Evolutionary conservation across 495 filamentous ascomycete species (phyloP).

Genomic region (Hapsidospora chrysogenum): DNA sequence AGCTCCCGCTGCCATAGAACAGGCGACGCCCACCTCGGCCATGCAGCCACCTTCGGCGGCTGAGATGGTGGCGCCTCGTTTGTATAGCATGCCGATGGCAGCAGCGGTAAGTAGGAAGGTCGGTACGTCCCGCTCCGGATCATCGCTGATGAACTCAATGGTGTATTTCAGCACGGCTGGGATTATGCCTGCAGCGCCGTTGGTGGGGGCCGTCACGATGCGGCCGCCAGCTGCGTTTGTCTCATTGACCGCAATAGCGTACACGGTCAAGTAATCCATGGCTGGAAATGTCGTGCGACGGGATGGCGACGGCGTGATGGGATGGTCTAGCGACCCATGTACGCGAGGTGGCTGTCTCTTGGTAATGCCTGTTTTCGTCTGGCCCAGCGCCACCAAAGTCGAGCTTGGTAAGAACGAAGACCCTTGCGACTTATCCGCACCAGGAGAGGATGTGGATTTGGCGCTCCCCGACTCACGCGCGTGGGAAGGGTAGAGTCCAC

Average conservation of each 20-base stretch:
- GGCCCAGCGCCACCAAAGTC: too few species aligned
- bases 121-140: slow-evolving; percentile 15
- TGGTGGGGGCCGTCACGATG: slow-evolving; percentile 20
- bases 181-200: slow-evolving; percentile 19
- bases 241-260: slow-evolving; percentile 20
- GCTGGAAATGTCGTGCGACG: slow-evolving; percentile 18
- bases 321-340: slow-evolving; percentile 14
- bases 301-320: slow-evolving; percentile 13
- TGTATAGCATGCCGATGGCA: slow-evolving; percentile 20
- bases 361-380: neutral
- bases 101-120: slow-evolving; percentile 17
- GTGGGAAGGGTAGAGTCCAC: slow-evolving; percentile 11
- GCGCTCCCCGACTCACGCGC: slow-evolving; percentile 5
- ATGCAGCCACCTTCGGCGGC: slow-evolving; percentile 20
- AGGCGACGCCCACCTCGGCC: slow-evolving; percentile 22
- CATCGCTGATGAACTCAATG: slow-evolving; percentile 18
- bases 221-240: slow-evolving; percentile 18
- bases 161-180: slow-evolving; percentile 18
- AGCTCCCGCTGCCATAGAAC: slow-evolving; percentile 18
- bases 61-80: slow-evolving; percentile 18
- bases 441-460: neutral
- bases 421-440: neutral
- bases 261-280: slow-evolving; percentile 18
- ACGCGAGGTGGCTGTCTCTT: slow-evolving; percentile 8
- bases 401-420: too few species aligned